Evolutionary conservation across 129 eudicot species (phyloP).

Genomic region (Sambucus nigra): DNA sequence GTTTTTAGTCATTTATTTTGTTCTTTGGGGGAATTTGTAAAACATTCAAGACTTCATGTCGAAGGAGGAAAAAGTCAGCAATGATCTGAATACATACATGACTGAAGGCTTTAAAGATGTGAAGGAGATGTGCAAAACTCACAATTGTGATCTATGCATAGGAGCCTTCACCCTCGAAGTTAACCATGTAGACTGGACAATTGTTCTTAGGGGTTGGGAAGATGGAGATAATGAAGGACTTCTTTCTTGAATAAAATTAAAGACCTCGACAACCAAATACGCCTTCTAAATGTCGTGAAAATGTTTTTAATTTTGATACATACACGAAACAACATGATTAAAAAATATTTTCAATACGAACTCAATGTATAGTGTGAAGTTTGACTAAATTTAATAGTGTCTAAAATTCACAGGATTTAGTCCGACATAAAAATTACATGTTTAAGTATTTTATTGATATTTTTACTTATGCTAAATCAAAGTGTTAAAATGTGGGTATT

Average conservation of each 20-base stretch:
- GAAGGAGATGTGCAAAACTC: conserved; percentile 87
- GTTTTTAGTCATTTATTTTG: not conserved
- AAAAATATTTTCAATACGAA: too few species aligned
- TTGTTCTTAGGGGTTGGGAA: conserved; percentile 97
- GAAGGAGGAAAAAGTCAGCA: conserved; percentile 83
- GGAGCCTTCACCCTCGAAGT: conserved; percentile 94
- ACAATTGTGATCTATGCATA: conserved; percentile 93
- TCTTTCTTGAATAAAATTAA: conserved; percentile 8
- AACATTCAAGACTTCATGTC: conserved; percentile 99
- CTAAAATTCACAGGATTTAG: too few species aligned
- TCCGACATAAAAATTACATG: too few species aligned
- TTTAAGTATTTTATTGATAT: too few species aligned
- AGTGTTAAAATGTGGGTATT: too few species aligned
- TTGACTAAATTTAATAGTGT: too few species aligned
- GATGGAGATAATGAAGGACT: too few species aligned
- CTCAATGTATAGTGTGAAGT: too few species aligned
- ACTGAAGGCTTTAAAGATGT: conserved; percentile 70
- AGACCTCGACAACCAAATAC: conserved; percentile 2
- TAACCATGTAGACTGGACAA: conserved; percentile 90
- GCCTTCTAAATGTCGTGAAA: not conserved
- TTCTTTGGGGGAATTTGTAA: conserved; percentile 24
- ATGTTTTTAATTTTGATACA: too few species aligned
- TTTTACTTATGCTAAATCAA: too few species aligned
- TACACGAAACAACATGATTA: too few species aligned
- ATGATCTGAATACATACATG: conserved; percentile 81